These are phyloP conservation scores for Toxoplasma gondii DNA, from an alignment of 169 alveolate species.

Conservation along the genomic window DNA sequence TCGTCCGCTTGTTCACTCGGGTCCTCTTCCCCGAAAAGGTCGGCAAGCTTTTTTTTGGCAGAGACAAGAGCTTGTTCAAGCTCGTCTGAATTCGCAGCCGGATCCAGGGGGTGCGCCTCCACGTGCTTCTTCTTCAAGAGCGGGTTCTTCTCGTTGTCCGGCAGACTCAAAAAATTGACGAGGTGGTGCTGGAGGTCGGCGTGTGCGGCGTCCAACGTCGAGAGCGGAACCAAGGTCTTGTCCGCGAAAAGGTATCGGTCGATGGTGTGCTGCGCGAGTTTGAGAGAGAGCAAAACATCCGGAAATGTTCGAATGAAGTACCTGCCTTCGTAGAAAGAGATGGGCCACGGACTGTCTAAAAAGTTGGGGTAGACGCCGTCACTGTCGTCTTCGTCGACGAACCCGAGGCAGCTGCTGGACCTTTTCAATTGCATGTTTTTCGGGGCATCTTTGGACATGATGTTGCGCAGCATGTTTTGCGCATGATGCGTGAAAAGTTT, in stretches of 20 bases:
- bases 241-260: constrained; percentile 37
- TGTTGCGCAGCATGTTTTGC: neutral
- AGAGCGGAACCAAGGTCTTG: constrained; percentile 18
- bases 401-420: neutral
- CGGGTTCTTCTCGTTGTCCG: neutral
- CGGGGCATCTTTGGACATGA: neutral
- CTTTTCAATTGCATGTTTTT: neutral
- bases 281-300: neutral
- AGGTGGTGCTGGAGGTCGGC: constrained; percentile 29
- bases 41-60: neutral
- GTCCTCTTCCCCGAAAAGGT: neutral
- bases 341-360: constrained; percentile 39
- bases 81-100: neutral
- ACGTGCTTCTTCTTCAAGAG: neutral
- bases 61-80: neutral
- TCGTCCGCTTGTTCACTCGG: neutral
- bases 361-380: neutral
- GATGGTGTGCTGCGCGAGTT: neutral
- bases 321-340: constrained; percentile 32
- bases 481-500: neutral
- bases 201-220: constrained; percentile 5
- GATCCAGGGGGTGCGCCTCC: neutral
- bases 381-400: constrained; percentile 1
- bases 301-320: neutral
- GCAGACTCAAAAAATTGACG: constrained; percentile 6